Conservation (phyloP, 1,284 basidiomycete genomes). For the Bothia castanella region DNA sequence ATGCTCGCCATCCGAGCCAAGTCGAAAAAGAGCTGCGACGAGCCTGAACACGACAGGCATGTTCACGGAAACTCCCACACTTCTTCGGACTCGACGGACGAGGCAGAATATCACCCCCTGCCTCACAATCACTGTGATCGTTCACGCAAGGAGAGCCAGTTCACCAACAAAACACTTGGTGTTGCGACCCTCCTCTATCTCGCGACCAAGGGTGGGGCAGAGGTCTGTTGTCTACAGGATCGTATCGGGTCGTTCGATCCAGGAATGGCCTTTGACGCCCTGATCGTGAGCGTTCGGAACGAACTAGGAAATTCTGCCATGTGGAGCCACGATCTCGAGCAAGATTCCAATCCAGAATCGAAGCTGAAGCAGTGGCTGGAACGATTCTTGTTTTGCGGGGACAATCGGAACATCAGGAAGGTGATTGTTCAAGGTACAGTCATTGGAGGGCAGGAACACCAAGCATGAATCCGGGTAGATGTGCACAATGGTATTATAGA, state of each 20-base stretch:
- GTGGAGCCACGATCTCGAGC: conserved; percentile 45
- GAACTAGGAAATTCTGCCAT: conserved; percentile 58
- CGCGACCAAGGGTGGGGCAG: conserved; percentile 89
- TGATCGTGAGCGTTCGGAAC: conserved; percentile 57
- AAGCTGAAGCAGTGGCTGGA: conserved; percentile 56
- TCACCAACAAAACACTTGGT: conserved; percentile 63
- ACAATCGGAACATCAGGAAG: conserved; percentile 80
- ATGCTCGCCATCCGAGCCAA: conserved; percentile 48
- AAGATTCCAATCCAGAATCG: conserved; percentile 17
- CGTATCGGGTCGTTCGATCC: conserved; percentile 75
- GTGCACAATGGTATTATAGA: background rate
- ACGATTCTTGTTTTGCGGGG: conserved; percentile 78
- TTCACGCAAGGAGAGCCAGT: conserved; percentile 29
- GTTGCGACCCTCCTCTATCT: conserved; percentile 82
- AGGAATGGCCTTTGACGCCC: conserved; percentile 90
- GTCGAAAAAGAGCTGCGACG: conserved; percentile 7
- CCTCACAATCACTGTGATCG: conserved; percentile 2
- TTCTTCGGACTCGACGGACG: conserved; percentile 4
- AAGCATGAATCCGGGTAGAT: conserved; percentile 9
- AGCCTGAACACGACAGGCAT: background rate
- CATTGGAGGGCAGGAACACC: conserved; percentile 63
- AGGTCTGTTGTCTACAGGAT: conserved; percentile 70
- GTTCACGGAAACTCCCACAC: background rate
- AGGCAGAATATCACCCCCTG: background rate
- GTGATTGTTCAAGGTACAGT: conserved; percentile 84